Evolutionary conservation across 1,284 basidiomycete species (phyloP).

Genomic region (Lentinus polychrous): DNA sequence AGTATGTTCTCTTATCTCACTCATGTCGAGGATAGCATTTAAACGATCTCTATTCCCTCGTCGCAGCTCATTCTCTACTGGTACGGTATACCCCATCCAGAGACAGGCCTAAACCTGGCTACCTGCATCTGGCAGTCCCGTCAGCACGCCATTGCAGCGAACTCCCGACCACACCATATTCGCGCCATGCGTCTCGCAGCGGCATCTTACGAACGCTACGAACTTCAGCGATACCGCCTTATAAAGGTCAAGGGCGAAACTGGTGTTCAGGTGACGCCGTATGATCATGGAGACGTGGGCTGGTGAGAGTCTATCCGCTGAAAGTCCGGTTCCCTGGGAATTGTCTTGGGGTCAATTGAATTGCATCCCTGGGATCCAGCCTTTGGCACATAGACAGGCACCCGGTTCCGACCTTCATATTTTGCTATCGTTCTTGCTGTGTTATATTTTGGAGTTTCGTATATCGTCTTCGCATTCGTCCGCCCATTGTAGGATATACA

Average conservation of each 20-base stretch:
- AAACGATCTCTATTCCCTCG: not conserved
- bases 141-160: conserved; percentile 74
- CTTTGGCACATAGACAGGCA: not conserved
- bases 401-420: not conserved
- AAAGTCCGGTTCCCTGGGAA: not conserved
- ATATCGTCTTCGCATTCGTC: no score
- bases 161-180: conserved; percentile 72
- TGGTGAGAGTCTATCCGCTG: conserved; percentile 35
- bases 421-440: not conserved
- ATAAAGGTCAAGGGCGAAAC: conserved; percentile 55
- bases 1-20: conserved; percentile 33
- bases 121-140: conserved; percentile 95
- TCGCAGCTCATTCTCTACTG: conserved; percentile 77
- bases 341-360: no score
- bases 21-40: conserved; percentile 6
- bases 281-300: conserved; percentile 61
- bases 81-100: conserved; percentile 80
- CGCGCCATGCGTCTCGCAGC: conserved; percentile 77
- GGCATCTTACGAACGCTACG: conserved; percentile 73
- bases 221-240: conserved; percentile 70
- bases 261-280: conserved; percentile 51
- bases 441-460: not conserved
- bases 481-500: no score
- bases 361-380: no score
- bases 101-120: conserved; percentile 79